phyloP scores from a whole-genome alignment of 768 basidiomycete genomes.

The Austroboletus eburneus region DNA sequence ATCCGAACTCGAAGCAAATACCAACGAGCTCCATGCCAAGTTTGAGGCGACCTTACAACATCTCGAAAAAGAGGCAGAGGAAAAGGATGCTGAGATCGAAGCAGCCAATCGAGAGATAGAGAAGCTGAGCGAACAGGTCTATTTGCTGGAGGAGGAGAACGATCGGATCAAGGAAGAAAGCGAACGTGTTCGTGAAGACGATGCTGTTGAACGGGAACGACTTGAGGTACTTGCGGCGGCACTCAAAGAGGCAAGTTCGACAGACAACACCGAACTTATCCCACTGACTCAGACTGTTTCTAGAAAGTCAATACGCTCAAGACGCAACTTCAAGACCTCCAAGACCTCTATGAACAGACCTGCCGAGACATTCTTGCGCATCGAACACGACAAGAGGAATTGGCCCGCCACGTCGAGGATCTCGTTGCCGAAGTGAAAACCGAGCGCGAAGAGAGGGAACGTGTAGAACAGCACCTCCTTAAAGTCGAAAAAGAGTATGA shows the following conservation, averaged over 20 bases:
- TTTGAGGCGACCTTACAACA: conserved; percentile 73
- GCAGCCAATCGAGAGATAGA: conserved; percentile 74
- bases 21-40: conserved; percentile 64
- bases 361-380: conserved; percentile 63
- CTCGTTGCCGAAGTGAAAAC: conserved; percentile 58
- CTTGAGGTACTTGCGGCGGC: conserved; percentile 63
- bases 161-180: conserved; percentile 72
- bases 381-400: conserved; percentile 70
- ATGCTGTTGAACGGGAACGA: conserved; percentile 62
- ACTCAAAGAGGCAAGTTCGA: conserved; percentile 68
- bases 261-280: not conserved
- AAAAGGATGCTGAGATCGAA: conserved; percentile 76
- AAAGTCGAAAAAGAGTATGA: conserved; percentile 61
- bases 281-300: conserved; percentile 2
- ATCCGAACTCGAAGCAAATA: conserved; percentile 70
- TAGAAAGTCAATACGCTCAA: conserved; percentile 71
- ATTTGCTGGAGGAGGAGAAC: conserved; percentile 81
- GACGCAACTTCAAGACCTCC: conserved; percentile 60
- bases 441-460: conserved; percentile 56
- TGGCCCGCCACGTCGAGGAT: conserved; percentile 70
- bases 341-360: conserved; percentile 60
- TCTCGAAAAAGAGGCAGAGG: conserved; percentile 72
- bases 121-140: conserved; percentile 75
- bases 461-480: conserved; percentile 50
- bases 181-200: conserved; percentile 68